Base-by-base conservation (phyloP, 164 flowering plant species). In the Liquidambar formosana region DNA sequence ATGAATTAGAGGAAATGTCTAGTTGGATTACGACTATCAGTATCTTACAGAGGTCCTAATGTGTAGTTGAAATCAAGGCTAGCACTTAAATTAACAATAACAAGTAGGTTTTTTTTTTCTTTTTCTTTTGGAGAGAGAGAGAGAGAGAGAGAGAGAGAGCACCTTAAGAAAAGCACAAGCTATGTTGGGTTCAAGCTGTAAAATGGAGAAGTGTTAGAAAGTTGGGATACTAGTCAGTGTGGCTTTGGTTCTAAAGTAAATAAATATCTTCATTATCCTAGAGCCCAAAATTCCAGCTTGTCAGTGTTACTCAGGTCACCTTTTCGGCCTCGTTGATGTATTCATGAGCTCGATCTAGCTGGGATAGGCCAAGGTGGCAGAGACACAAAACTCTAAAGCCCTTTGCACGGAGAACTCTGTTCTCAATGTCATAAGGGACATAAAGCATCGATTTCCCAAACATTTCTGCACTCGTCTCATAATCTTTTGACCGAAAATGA, bases 391-490 rank as follows among this genome's bases (percentile, higher is more conserved):
- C 95, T 77, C 99, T 84, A 64, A 80, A 93, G 66, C 98, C 86
- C 81, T 96, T 96, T 28, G 98, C 92, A 61, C 95, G 79, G 14
- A 90, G 84, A 64, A 68, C 71, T 77, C 83, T 84, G 66, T 75
- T 84, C 73, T 92, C 98, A 14, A 79, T 66, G 52, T 85, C 80
- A 76, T 76, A 59, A 41, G 91, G 93, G 21, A 91, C 82, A 79
- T 91, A 96, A 53, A 96, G 93, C 98, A 96, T 80, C 15, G 98
- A 82, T 67, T 89, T 93, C 67, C 93, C 98, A 70, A 91, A 93
- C 84, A 96, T 76, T 71, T 85, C 96, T 33, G 94, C 94, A 71
- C 95, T 86, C 27, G 78, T 82, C 76, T 76, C 78, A 67, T 86
- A 92, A 61, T 90, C 90, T 74, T 93, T 96, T 28, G 72, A 78